phyloP scores from a whole-genome alignment of 805 yeast species.

The Starmerella gropengiesseri region DNA sequence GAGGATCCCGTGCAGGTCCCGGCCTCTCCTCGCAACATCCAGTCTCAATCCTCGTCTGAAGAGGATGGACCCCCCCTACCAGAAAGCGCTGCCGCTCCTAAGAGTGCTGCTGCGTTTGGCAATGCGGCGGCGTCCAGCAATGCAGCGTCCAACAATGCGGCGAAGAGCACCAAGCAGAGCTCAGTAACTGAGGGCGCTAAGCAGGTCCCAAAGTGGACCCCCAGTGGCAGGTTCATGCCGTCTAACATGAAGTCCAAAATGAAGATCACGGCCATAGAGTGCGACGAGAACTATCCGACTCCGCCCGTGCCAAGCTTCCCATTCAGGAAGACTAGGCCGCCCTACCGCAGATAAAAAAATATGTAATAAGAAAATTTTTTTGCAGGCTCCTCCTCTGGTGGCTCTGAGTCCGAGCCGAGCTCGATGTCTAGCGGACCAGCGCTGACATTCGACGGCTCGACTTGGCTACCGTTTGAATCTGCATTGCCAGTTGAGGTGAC shows the following conservation, averaged over 20 bases:
- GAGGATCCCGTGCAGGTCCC: too few relatives aligned
- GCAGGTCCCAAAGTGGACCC: neutral
- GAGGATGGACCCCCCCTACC: too few relatives aligned
- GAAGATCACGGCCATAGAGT: conserved; percentile 15
- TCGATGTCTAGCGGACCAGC: too few relatives aligned
- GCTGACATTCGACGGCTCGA: too few relatives aligned
- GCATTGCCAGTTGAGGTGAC: too few relatives aligned
- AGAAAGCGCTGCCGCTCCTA: neutral
- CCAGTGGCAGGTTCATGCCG: neutral
- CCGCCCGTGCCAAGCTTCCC: conserved; percentile 17
- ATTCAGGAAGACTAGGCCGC: neutral
- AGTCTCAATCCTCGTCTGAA: too few relatives aligned
- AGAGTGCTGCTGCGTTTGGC: neutral
- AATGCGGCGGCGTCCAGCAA: neutral
- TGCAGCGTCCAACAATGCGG: neutral
- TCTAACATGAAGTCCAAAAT: neutral
- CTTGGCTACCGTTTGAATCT: too few relatives aligned
- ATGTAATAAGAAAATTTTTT: neutral
- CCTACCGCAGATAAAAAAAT: neutral
- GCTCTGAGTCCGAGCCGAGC: conserved; percentile 26
- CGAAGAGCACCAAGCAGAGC: neutral
- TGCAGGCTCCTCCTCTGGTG: conserved; percentile 36
- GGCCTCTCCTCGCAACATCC: too few relatives aligned
- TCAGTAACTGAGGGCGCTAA: neutral
- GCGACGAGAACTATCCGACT: conserved; percentile 8